phyloP scores from a whole-genome alignment of 352 stramenopile genomes.

The Phytopythium mirpurense region DNA sequence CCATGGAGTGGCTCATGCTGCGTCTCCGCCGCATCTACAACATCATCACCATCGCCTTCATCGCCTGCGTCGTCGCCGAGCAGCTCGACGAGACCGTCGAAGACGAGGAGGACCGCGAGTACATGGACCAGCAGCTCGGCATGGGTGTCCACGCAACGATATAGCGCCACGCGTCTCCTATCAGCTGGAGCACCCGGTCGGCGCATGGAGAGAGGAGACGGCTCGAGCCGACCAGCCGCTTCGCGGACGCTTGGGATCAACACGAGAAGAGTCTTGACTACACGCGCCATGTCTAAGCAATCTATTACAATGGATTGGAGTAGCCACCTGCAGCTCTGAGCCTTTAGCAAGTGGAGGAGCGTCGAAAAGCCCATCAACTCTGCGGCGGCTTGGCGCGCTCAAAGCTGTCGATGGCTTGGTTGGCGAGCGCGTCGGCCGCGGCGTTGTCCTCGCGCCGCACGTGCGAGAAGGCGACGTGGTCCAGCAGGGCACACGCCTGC shows the following conservation, averaged over 20 bases:
- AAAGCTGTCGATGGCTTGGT: conserved; percentile 48
- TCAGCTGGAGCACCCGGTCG: neutral
- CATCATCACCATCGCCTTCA: conserved; percentile 58
- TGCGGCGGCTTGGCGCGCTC: neutral
- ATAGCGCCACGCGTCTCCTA: neutral
- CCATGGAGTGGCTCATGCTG: conserved; percentile 49
- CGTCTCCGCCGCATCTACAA: conserved; percentile 58
- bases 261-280: neutral
- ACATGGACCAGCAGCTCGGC: conserved; percentile 32
- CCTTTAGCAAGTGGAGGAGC: no score
- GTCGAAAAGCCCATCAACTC: no score
- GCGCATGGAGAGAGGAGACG: neutral
- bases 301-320: neutral
- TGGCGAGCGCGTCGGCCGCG: conserved; percentile 55
- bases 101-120: conserved; percentile 56
- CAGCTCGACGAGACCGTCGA: conserved; percentile 67
- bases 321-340: no score
- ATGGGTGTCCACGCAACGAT: conserved; percentile 11
- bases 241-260: neutral
- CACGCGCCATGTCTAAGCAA: neutral
- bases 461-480: conserved; percentile 42
- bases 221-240: neutral
- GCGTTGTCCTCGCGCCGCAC: conserved; percentile 47
- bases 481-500: conserved; percentile 20
- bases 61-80: conserved; percentile 61